Evolutionary conservation across 495 filamentous ascomycete species (phyloP).

Genomic region (Talaromyces ruber): DNA sequence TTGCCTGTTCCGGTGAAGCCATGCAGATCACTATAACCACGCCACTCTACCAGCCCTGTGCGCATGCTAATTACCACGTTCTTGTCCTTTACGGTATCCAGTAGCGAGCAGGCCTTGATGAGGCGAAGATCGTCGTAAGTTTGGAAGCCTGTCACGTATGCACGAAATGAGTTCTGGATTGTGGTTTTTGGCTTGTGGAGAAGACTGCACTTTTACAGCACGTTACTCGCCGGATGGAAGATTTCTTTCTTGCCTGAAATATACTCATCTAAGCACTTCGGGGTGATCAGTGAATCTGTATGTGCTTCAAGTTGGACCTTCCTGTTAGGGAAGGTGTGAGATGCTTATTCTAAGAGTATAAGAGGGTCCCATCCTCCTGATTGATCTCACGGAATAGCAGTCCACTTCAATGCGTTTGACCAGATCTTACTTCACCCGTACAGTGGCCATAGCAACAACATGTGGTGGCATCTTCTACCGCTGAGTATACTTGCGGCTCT

Average conservation of each 20-base stretch:
- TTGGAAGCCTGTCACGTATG: background rate
- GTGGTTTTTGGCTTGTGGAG: background rate
- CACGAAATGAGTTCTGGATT: background rate
- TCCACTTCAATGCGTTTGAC: background rate
- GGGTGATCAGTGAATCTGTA: background rate
- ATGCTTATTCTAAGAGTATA: background rate
- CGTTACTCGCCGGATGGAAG: background rate
- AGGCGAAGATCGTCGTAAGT: background rate
- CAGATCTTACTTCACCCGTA: background rate
- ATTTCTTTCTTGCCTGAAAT: background rate
- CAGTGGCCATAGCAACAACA: background rate
- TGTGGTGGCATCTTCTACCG: background rate
- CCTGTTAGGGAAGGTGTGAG: background rate
- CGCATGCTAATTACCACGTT: background rate
- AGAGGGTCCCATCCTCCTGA: background rate
- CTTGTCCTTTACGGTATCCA: background rate
- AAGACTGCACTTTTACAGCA: background rate
- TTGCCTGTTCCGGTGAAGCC: background rate
- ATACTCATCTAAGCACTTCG: background rate
- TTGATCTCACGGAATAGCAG: background rate
- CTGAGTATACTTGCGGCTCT: background rate
- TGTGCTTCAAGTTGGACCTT: background rate
- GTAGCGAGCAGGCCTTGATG: background rate
- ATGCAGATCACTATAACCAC: background rate
- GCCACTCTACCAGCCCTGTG: background rate